Percentiles rank a stretch among this genome's conserved stretches.
These are phyloP conservation scores for Wilhelminamyces savonicus DNA, from an alignment of 805 yeast genomes.

Conservation along the genomic window DNA sequence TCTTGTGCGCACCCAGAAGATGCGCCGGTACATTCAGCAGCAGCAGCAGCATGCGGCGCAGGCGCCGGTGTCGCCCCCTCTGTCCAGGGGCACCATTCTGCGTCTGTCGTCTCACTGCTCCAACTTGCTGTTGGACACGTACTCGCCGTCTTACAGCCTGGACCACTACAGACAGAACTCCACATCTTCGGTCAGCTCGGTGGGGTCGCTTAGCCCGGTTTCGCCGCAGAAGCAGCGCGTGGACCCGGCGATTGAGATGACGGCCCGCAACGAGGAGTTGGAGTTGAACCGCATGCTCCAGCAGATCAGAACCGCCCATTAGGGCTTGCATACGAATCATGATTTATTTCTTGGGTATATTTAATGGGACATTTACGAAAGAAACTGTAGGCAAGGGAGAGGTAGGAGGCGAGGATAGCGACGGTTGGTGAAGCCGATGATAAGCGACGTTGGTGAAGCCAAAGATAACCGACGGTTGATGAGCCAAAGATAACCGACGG, in stretches of 20 bases:
- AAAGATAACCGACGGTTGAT: too few relatives aligned
- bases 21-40: constrained; percentile 23
- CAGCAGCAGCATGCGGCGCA: constrained; percentile 15
- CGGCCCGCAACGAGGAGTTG: constrained; percentile 9
- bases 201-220: constrained; percentile 9
- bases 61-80: constrained; percentile 2
- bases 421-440: too few relatives aligned
- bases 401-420: too few relatives aligned
- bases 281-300: constrained; percentile 9
- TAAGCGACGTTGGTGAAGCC: too few relatives aligned
- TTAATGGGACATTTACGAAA: too few relatives aligned
- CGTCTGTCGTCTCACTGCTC: constrained; percentile 1
- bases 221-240: constrained; percentile 1
- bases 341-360: too few relatives aligned
- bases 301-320: constrained; percentile 2
- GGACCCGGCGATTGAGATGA: constrained; percentile 8
- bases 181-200: constrained; percentile 7
- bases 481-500: too few relatives aligned
- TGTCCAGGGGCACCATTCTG: constrained; percentile 1
- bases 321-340: too few relatives aligned
- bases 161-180: constrained; percentile 18
- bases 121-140: constrained; percentile 1
- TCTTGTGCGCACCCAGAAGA: constrained; percentile 25
- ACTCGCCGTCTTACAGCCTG: constrained; percentile 5
- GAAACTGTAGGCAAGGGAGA: too few relatives aligned